Percentiles rank a stretch among this genome's conserved stretches.
These are phyloP conservation scores for Zychaea mexicana DNA, from an alignment of 371 early-diverging fungal species.

Conservation along the genomic window DNA sequence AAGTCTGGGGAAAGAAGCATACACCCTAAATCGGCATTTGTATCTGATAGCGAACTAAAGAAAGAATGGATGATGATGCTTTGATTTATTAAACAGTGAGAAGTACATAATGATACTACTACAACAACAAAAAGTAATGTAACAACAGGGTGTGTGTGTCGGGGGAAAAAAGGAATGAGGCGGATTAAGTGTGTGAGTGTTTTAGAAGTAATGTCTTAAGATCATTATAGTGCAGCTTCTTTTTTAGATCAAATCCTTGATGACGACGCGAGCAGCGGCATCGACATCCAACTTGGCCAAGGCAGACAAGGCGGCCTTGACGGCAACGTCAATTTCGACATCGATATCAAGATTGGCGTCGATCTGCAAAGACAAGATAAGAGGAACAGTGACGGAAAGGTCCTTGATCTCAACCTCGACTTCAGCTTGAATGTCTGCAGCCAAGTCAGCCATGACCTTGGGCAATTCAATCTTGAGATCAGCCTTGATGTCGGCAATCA, in stretches of 20 bases:
- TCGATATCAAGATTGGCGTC: slow-evolving; percentile 11
- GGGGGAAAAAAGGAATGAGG: no score
- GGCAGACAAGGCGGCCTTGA: slow-evolving; percentile 16
- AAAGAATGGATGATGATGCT: no score
- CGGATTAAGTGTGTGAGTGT: no score
- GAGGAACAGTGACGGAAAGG: slow-evolving; percentile 21
- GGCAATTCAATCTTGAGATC: slow-evolving; percentile 25
- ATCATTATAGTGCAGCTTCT: no score
- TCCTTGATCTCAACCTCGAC: slow-evolving; percentile 23
- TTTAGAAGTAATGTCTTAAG: no score
- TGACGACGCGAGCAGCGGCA: slow-evolving; percentile 9
- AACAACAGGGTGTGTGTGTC: no score
- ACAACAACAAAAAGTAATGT: no score
- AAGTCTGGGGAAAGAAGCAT: no score
- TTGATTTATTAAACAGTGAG: no score
- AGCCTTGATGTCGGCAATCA: slow-evolving; percentile 26
- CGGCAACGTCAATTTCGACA: background rate
- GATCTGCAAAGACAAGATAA: slow-evolving; percentile 4
- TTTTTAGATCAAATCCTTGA: slow-evolving; percentile 10
- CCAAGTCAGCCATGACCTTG: slow-evolving; percentile 19
- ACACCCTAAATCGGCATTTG: no score
- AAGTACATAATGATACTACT: no score
- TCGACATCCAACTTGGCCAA: slow-evolving; percentile 16
- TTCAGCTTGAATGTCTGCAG: slow-evolving; percentile 14
- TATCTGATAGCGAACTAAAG: no score